These are phyloP conservation scores for Crassisporium funariophilum DNA, from an alignment of 768 basidiomycete genomes.

Conservation along the genomic window DNA sequence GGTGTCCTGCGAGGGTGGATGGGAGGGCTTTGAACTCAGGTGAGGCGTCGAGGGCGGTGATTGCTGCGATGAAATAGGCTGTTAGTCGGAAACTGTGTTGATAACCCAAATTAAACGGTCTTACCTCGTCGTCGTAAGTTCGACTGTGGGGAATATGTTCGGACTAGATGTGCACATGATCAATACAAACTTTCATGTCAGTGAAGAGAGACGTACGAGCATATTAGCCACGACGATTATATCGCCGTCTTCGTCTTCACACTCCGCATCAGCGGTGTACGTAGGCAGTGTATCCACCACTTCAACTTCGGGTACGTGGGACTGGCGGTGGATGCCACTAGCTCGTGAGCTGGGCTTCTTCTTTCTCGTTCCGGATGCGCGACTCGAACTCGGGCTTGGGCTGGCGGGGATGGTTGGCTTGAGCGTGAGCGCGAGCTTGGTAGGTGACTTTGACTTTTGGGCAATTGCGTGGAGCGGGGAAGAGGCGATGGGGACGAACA, in stretches of 20 bases:
- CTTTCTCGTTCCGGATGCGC: not conserved
- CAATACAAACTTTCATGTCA: not conserved
- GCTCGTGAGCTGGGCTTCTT: too few relatives aligned
- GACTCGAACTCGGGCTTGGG: not conserved
- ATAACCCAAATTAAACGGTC: too few relatives aligned
- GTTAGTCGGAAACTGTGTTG: too few relatives aligned
- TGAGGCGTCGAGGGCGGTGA: not conserved
- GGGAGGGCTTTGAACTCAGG: not conserved
- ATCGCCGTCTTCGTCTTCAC: constrained; percentile 24
- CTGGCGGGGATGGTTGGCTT: not conserved
- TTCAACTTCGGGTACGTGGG: not conserved
- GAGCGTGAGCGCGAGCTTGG: not conserved
- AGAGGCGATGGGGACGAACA: not conserved
- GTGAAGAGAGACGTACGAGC: constrained; percentile 11
- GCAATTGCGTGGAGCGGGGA: too few relatives aligned
- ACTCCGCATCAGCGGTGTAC: constrained; percentile 19
- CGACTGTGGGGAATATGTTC: constrained; percentile 4
- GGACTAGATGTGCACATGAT: not conserved
- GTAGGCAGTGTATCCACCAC: not conserved
- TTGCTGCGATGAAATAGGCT: not conserved
- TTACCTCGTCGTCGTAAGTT: not conserved
- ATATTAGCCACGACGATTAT: constrained; percentile 19
- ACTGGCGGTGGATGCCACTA: not conserved
- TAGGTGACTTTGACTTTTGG: not conserved
- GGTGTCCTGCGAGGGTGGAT: constrained; percentile 16